Percentiles rank a stretch among this genome's conserved stretches.
Conservation (phyloP, 257 asterid species). For the Nicotiana sylvestris region DNA sequence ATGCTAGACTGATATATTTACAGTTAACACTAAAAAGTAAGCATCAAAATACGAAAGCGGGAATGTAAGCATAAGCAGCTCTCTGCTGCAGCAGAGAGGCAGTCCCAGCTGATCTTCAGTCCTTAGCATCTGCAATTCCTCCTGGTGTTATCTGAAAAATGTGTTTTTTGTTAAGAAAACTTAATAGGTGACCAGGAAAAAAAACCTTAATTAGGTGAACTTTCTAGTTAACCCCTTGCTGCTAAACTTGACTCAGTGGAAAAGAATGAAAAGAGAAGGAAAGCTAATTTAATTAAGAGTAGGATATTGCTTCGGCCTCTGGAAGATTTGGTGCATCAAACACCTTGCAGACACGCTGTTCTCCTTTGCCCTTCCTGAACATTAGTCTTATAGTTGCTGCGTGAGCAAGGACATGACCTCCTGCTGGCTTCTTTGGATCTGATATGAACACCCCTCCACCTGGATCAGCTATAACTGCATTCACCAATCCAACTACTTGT, state of each 20-base stretch:
- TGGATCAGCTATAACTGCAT: slow-evolving; percentile 98
- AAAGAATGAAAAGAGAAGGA: slow-evolving; percentile 2
- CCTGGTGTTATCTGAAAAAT: slow-evolving; percentile 93
- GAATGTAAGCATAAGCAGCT: not conserved
- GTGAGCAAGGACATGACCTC: slow-evolving; percentile 97
- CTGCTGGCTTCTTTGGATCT: slow-evolving; percentile 97
- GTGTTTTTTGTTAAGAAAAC: slow-evolving; percentile 50
- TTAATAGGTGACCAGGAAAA: not conserved
- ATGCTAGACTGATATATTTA: not conserved
- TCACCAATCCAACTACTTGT: slow-evolving; percentile 11
- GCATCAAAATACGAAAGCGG: not conserved
- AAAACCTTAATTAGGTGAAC: not conserved
- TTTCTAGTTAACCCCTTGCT: not conserved
- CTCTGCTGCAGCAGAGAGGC: not conserved
- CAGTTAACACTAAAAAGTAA: not conserved
- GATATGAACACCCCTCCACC: slow-evolving; percentile 98
- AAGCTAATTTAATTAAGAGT: slow-evolving; percentile 14
- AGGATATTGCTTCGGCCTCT: slow-evolving; percentile 99
- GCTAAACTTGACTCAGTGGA: not conserved
- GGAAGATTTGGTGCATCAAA: slow-evolving; percentile 99
- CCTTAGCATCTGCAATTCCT: slow-evolving; percentile 97
- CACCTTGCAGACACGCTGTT: slow-evolving; percentile 98
- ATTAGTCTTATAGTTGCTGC: slow-evolving; percentile 92
- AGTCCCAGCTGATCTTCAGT: slow-evolving; percentile 29
- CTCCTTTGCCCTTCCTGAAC: slow-evolving; percentile 99